Evolutionary conservation across 495 filamentous ascomycete genomes (phyloP).

Genomic region (Penicillium dipodomyicola): DNA sequence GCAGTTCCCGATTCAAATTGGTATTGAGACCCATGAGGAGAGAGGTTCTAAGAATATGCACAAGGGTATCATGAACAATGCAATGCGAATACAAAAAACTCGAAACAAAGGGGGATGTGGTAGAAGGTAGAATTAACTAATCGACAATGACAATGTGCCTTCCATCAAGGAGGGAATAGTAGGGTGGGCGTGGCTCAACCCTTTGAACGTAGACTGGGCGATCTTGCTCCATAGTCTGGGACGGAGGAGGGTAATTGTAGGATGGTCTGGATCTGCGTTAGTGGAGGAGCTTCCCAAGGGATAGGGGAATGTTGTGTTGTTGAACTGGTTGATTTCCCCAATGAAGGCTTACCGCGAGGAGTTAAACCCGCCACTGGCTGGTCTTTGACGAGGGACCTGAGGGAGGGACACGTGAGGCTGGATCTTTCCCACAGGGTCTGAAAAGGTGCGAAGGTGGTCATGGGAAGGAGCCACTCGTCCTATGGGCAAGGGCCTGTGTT

Average conservation of each 20-base stretch:
- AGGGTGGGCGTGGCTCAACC: conserved; percentile 23
- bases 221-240: conserved; percentile 25
- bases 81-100: conserved; percentile 6
- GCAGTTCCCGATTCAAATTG: conserved; percentile 1
- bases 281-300: neutral
- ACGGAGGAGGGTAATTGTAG: conserved; percentile 21
- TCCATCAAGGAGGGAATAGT: conserved; percentile 25
- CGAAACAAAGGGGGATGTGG: neutral
- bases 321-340: conserved; percentile 4
- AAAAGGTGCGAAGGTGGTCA: conserved; percentile 12
- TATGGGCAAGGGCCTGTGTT: conserved; percentile 14
- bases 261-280: conserved; percentile 15
- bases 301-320: neutral
- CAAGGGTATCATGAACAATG: conserved; percentile 36
- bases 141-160: conserved; percentile 36
- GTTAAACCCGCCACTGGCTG: conserved; percentile 19
- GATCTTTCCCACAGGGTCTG: conserved; percentile 12
- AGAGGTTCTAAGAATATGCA: conserved; percentile 23
- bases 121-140: conserved; percentile 16
- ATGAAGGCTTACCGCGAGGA: conserved; percentile 24
- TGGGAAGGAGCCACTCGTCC: conserved; percentile 18
- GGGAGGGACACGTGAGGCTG: conserved; percentile 10
- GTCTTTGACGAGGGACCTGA: conserved; percentile 18
- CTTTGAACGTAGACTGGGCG: conserved; percentile 30
- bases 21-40: conserved; percentile 6